Base-by-base conservation (phyloP, 257 asterid species). In the Nicotiana attenuata region DNA sequence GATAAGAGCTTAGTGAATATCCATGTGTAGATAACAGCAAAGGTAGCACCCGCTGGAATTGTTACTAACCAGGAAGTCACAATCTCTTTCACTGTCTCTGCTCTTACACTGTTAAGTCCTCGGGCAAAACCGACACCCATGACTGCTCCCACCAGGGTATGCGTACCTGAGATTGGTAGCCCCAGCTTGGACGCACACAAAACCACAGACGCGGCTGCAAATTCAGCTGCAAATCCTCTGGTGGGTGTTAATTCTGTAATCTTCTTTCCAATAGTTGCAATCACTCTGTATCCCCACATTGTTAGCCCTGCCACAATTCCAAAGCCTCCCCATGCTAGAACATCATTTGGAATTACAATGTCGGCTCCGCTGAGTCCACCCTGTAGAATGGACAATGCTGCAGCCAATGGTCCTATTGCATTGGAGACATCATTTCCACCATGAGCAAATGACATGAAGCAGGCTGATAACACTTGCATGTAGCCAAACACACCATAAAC, bases 401-500 rank as follows among this genome's bases (percentile, higher is more conserved):
- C 97, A 13, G 98, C 98, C 69, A 93, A 73, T 10, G 98, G 98
- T 81, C 98, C 97, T 64, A 95, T 93, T 1, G 99, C 97, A 78
- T 95, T 95, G 56, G 99, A 93, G 15, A 95, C 99, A 56, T 93
- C 98, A 56, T 95, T 95, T 78, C 99, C 99, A n/a, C 99, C 99
- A 55, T 93, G 99, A 8, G 99, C 99, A 82, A 95, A 93, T 28
- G 98, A 92, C 99, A 93, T 95, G 92, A 95, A 95, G 88, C 99
- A 93, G 8, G 99, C 98, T 0, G 99, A 95, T 28, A 95, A 82
- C 31, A 95, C 77, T 82, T 95, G 99, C 99, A 92, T 92, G 88
- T 93, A 92, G 24, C 99, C 99, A 19, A 95, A 95, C 10, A 95
- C 98, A 2, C 97, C 98, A 15, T 95, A 95, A 31, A 95, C 99